A percentile compares a stretch with the other conserved stretches of the same genome.
phyloP scores from a whole-genome alignment of 371 early-diverging fungal genomes.

The Zopfochytrium polystomum region DNA sequence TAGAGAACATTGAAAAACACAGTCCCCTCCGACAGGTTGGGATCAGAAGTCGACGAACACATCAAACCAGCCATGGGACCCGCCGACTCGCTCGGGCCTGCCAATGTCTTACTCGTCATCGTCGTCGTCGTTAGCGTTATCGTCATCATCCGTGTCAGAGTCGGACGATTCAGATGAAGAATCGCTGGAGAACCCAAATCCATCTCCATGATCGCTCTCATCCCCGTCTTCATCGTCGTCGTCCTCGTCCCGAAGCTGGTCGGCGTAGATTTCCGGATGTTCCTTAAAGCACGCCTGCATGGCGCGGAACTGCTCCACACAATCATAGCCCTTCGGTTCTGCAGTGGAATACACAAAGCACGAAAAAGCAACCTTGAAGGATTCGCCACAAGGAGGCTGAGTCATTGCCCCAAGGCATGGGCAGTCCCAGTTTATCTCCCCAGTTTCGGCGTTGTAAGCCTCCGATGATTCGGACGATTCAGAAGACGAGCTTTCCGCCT shows the following conservation, averaged over 20 bases:
- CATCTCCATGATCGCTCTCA: conserved; percentile 5
- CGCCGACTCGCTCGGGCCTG: background rate
- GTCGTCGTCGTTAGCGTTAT: conserved; percentile 11
- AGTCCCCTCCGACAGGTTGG: no score
- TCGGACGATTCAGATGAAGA: conserved; percentile 5
- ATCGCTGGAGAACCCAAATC: background rate
- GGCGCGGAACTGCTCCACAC: conserved; percentile 49
- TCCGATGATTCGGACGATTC: conserved; percentile 20
- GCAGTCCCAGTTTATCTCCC: conserved; percentile 98
- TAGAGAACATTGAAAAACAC: no score
- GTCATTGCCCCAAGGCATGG: conserved; percentile 87
- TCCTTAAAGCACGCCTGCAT: conserved; percentile 53
- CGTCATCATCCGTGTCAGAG: conserved; percentile 8
- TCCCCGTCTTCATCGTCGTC: conserved; percentile 35
- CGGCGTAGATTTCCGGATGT: conserved; percentile 51
- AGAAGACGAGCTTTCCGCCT: no score
- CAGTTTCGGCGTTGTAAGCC: conserved; percentile 63
- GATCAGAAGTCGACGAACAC: no score
- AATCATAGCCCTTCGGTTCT: conserved; percentile 61
- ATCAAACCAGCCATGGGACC: no score
- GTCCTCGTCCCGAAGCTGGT: conserved; percentile 41
- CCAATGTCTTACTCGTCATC: background rate
- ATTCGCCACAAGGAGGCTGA: conserved; percentile 89
- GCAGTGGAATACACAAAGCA: conserved; percentile 90
- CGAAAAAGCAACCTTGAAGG: conserved; percentile 94